phyloP scores from a whole-genome alignment of 106 monocot species.

The Dioscorea dumetorum region DNA sequence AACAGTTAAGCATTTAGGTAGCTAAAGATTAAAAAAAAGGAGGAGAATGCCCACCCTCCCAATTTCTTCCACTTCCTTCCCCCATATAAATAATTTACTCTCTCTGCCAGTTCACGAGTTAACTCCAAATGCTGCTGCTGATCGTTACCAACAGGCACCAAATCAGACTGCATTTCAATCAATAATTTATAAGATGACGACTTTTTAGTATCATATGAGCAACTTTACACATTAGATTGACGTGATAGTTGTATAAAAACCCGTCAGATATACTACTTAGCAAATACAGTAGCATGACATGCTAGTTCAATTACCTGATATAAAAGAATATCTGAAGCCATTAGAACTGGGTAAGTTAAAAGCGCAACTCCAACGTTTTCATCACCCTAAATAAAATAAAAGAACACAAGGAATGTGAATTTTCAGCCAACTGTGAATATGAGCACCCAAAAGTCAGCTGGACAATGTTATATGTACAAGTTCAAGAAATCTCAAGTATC shows the following conservation, averaged over 20 bases:
- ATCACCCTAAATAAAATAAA: constrained; percentile 54
- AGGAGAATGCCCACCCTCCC: constrained; percentile 57
- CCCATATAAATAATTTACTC: constrained; percentile 76
- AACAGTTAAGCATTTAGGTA: background rate
- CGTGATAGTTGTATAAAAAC: too few species aligned
- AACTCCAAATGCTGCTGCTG: constrained; percentile 93
- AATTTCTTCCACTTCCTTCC: constrained; percentile 97
- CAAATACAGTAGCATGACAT: background rate
- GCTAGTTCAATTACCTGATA: constrained; percentile 61
- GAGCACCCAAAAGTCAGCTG: too few species aligned
- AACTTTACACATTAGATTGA: too few species aligned
- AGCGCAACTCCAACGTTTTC: constrained; percentile 96
- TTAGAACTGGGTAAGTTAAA: constrained; percentile 95
- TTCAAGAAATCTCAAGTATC: too few species aligned
- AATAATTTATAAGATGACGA: background rate
- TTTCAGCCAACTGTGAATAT: too few species aligned
- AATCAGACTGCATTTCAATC: constrained; percentile 65
- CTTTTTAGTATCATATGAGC: too few species aligned
- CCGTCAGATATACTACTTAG: background rate
- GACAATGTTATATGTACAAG: too few species aligned
- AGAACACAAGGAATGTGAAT: background rate
- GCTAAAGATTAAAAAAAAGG: constrained; percentile 9
- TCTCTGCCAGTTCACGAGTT: constrained; percentile 88
- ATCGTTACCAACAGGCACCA: constrained; percentile 96
- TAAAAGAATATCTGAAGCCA: constrained; percentile 97